These are phyloP conservation scores for Meyerozyma sp. DNA, from an alignment of 1,139 yeast genomes.

Conservation along the genomic window DNA sequence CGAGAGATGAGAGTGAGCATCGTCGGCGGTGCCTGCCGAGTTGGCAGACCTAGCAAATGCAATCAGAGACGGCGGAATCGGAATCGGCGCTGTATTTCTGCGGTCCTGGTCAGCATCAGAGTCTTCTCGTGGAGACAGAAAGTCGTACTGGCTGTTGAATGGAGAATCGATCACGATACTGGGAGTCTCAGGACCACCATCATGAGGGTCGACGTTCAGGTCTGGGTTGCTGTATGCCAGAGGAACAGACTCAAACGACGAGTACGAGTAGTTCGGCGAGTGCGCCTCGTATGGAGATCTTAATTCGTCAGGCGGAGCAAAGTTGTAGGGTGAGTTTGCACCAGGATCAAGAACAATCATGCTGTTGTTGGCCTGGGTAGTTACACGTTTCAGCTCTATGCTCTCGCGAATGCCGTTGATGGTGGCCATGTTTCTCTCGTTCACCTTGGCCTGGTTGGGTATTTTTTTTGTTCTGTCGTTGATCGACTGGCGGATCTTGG, in stretches of 20 bases:
- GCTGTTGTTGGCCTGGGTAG: conserved; percentile 1
- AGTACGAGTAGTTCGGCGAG: conserved; percentile 8
- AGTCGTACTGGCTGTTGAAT: background rate
- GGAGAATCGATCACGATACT: conserved; percentile 8
- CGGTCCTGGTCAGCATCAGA: conserved; percentile 3
- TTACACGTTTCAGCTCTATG: conserved; percentile 14
- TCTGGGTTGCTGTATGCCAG: conserved; percentile 6
- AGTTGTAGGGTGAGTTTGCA: background rate
- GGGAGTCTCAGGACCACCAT: conserved; percentile 7
- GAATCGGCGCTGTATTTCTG: conserved; percentile 10
- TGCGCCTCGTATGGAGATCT: conserved; percentile 1
- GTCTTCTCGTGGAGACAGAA: conserved; percentile 3
- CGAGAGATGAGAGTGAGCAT: background rate
- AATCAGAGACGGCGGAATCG: conserved; percentile 15
- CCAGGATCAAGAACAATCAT: background rate
- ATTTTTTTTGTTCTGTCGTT: conserved; percentile 10
- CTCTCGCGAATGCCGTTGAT: conserved; percentile 16
- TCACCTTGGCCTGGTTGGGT: conserved; percentile 4
- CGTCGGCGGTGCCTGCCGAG: conserved; percentile 6
- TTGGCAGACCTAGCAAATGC: conserved; percentile 11
- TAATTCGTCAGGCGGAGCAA: background rate
- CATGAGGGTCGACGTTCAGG: background rate
- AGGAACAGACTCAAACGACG: conserved; percentile 11
- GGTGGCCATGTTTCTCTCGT: conserved; percentile 12
- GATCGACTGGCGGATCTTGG: conserved; percentile 13